These are phyloP conservation scores for Pichia sp. DNA, from an alignment of 1,139 yeast genomes.

Conservation along the genomic window DNA sequence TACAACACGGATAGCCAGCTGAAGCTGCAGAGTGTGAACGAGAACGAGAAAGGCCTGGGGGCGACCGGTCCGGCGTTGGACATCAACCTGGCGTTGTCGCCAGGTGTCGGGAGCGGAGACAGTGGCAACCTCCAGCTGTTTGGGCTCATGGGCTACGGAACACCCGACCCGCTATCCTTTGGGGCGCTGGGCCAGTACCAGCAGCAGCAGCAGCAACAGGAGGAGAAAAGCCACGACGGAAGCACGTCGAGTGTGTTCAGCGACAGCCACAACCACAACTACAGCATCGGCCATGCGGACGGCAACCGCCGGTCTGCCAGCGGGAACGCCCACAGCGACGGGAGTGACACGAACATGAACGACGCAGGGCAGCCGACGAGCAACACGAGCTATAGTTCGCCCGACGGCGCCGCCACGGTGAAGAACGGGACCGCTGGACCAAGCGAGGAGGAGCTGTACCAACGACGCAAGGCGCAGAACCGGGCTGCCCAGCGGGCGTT, in stretches of 20 bases:
- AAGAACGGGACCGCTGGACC: not conserved
- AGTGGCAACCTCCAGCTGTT: not conserved
- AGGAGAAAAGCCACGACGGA: not conserved
- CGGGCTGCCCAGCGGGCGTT: constrained; percentile 90
- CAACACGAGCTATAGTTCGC: not conserved
- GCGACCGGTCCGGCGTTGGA: not conserved
- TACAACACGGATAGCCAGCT: not conserved
- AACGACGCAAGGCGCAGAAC: constrained; percentile 73
- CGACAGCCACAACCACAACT: not conserved
- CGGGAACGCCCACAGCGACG: too few relatives aligned
- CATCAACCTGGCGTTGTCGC: not conserved
- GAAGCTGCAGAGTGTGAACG: not conserved
- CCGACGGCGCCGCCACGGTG: not conserved
- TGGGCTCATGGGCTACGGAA: not conserved
- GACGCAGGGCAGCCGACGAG: not conserved
- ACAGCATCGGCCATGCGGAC: not conserved
- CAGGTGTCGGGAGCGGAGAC: not conserved
- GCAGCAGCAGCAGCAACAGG: not conserved
- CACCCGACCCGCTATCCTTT: not conserved
- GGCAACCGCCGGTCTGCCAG: too few relatives aligned
- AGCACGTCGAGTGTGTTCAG: not conserved
- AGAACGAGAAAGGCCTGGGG: not conserved
- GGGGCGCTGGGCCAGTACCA: not conserved
- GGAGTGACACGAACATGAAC: too few relatives aligned
- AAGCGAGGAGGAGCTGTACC: constrained; percentile 45